A percentile compares a stretch with the other conserved stretches of the same genome.
Evolutionary conservation across 805 yeast genomes (phyloP).

Genomic region (Metschnikowia bowlesiae): DNA sequence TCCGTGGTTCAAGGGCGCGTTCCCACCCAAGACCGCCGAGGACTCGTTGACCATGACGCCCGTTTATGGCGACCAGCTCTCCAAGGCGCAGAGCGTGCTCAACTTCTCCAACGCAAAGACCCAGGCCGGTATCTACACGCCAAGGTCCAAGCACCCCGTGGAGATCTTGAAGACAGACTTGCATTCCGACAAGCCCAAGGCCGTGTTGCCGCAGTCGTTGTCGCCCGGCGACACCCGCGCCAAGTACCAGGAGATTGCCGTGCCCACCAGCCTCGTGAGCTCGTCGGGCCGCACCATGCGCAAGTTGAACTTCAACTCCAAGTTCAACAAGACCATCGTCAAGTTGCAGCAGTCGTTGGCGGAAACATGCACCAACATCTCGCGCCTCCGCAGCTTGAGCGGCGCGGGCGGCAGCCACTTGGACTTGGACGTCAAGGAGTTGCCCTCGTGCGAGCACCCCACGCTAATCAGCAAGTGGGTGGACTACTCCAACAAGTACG

Average conservation of each 20-base stretch:
- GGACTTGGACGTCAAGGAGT: conserved; percentile 29
- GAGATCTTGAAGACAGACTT: conserved; percentile 66
- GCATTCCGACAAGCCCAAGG: conserved; percentile 60
- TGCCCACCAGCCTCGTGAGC: conserved; percentile 22
- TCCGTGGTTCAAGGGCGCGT: conserved; percentile 82
- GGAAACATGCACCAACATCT: conserved; percentile 37
- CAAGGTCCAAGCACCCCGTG: conserved; percentile 56
- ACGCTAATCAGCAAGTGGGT: conserved; percentile 92
- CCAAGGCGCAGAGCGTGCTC: conserved; percentile 56
- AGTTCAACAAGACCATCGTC: conserved; percentile 35
- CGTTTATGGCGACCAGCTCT: conserved; percentile 42
- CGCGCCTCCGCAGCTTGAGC: conserved; percentile 39
- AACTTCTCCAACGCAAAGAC: conserved; percentile 67
- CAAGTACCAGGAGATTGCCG: conserved; percentile 73
- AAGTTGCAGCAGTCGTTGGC: conserved; percentile 33
- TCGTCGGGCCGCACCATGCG: conserved; percentile 26
- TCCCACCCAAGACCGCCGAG: conserved; percentile 67
- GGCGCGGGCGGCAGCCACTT: conserved; percentile 20
- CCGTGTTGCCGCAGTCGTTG: conserved; percentile 79
- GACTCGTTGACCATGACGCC: conserved; percentile 64
- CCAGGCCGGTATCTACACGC: conserved; percentile 56
- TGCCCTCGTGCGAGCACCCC: conserved; percentile 51
- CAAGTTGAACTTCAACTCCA: conserved; percentile 37
- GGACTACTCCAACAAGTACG: conserved; percentile 93
- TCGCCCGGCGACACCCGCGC: conserved; percentile 89